Percentiles rank a stretch among this genome's conserved stretches.
These are phyloP conservation scores for Thelephora terrestris DNA, from an alignment of 1,284 basidiomycete species.

Conservation along the genomic window DNA sequence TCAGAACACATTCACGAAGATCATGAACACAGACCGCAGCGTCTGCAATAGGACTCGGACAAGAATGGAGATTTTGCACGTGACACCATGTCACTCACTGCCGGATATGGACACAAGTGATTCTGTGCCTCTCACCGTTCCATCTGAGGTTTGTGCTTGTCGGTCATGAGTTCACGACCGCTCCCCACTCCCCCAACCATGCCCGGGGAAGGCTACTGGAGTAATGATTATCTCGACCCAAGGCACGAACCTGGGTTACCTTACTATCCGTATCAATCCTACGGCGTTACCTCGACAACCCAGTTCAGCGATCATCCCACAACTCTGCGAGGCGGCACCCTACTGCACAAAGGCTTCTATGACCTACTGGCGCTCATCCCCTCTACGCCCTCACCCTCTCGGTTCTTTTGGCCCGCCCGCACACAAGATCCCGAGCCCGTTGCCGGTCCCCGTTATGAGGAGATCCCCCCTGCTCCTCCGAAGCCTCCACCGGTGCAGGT, in stretches of 20 bases:
- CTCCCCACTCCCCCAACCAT: constrained; percentile 33
- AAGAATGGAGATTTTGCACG: too few relatives aligned
- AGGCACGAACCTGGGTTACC: not conserved
- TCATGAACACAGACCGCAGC: too few relatives aligned
- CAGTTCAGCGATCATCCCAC: constrained; percentile 30
- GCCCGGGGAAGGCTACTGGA: not conserved
- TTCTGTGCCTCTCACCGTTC: too few relatives aligned
- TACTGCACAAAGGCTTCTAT: constrained; percentile 80
- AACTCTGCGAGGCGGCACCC: constrained; percentile 54
- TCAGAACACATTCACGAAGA: too few relatives aligned
- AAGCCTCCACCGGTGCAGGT: constrained; percentile 11
- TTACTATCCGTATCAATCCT: constrained; percentile 34
- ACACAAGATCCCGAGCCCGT: constrained; percentile 24
- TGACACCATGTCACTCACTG: too few relatives aligned
- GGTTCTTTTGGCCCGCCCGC: constrained; percentile 44
- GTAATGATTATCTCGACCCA: too few relatives aligned
- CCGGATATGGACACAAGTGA: too few relatives aligned
- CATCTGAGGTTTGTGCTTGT: too few relatives aligned
- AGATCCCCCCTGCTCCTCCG: constrained; percentile 25
- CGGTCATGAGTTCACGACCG: constrained; percentile 20
- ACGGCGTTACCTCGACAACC: constrained; percentile 23
- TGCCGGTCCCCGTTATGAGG: constrained; percentile 56
- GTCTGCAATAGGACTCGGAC: too few relatives aligned
- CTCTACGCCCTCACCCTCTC: constrained; percentile 49
- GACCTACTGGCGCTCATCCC: constrained; percentile 76